Evolutionary conservation across 306 rosid genomes (phyloP), one percentile per base, ranked within the genome.

Genomic region (Quercus glauca): DNA sequence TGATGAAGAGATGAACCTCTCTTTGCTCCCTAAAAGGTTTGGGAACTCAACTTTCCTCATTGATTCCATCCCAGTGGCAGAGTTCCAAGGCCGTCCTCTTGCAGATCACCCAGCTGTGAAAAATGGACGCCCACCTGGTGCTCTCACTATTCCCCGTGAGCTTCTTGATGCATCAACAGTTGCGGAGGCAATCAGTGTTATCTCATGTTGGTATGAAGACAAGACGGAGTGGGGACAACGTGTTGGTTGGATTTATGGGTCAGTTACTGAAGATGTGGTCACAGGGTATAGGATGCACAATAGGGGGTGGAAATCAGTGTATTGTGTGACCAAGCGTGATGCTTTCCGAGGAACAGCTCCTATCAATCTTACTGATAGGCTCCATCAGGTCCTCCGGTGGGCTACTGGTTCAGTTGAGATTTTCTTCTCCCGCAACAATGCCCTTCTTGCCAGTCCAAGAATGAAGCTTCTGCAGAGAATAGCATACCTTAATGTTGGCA

Each of bases 271-370:
- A 79, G 98, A 94, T 83, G 98, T 94, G 82, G 97, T 94, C 73
- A 94, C 98, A 14, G 98, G 98, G 29, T 94, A 92, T 58, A 92
- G 97, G 70, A 94, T 94, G 98, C 98, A 94, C 83, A 94, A 94
- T 59, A 86, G 98, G 41, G 98, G 98, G 33, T 94, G 98, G 98
- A 94, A 86, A 78, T 94, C 98, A 29, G 97, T 94, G 31, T 94
- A 94, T 67, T 94, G 98, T 55, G 98, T 91, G 78, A 94, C 97
- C 5, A 94, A 94, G 78, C 97, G 98, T 2, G 98, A 94, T 63
- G 98, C 98, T 21, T 94, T 94, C 78, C 93, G 98, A 19, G 98
- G 98, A 61, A 91, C 97, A 13, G 98, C 98, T 79, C 98, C 98
- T 0, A 94, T 94, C 78, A 94, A 94, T 84, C 97, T 94, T 57